Conservation (phyloP, 768 basidiomycete species). For the Pleurotus platypus region DNA sequence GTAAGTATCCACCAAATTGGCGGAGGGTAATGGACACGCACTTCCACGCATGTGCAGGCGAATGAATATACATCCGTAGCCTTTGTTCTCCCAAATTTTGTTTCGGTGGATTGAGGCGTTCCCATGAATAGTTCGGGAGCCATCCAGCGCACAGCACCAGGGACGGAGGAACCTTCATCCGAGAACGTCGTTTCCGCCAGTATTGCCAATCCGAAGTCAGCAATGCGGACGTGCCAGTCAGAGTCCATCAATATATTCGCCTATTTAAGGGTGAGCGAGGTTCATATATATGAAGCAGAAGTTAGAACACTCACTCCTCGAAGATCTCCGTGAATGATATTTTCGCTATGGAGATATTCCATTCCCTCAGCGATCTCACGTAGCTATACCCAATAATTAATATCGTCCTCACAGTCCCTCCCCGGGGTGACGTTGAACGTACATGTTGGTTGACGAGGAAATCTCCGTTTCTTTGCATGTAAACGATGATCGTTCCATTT, state of each 20-base stretch:
- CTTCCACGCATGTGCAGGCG: constrained; percentile 25
- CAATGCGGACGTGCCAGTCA: constrained; percentile 18
- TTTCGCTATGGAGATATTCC: constrained; percentile 20
- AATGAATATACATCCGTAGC: constrained; percentile 26
- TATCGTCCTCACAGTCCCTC: not conserved
- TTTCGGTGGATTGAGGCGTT: constrained; percentile 10
- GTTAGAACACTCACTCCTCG: constrained; percentile 19
- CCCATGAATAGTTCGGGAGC: constrained; percentile 18
- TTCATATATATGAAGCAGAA: too few relatives aligned
- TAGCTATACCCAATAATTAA: not conserved
- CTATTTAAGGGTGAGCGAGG: constrained; percentile 7
- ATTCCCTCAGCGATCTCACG: constrained; percentile 23
- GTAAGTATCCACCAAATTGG: not conserved
- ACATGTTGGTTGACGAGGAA: not conserved
- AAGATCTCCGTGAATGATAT: constrained; percentile 28
- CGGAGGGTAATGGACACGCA: constrained; percentile 4
- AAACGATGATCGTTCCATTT: not conserved
- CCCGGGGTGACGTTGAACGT: not conserved
- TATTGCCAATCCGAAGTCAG: constrained; percentile 25
- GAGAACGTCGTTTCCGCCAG: constrained; percentile 17
- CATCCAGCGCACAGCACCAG: constrained; percentile 22
- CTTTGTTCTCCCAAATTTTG: constrained; percentile 8
- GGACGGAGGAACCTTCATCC: constrained; percentile 12
- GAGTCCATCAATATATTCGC: constrained; percentile 22
- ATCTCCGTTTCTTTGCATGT: not conserved